phyloP scores from a whole-genome alignment of 257 asterid species.

The Solanum corneliomulleri region DNA sequence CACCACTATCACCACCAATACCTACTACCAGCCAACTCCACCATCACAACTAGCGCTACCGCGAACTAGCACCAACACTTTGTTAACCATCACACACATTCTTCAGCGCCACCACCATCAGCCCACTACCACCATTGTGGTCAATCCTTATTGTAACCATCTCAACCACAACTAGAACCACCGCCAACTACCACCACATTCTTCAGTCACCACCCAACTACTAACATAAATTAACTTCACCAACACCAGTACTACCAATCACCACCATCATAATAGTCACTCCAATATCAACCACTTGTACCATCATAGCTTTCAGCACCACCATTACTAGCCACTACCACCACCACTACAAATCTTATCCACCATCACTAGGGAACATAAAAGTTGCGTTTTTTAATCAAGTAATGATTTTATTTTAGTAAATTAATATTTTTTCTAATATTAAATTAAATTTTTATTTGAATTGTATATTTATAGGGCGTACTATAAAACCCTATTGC shows the following conservation, averaged over 20 bases:
- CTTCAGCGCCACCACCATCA: not conserved
- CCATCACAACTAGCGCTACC: not conserved
- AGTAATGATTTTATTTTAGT: not conserved
- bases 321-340: not conserved
- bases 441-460: too few species aligned
- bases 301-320: not conserved
- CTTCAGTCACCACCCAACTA: not conserved
- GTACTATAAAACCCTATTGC: not conserved
- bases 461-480: not conserved
- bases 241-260: not conserved
- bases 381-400: not conserved
- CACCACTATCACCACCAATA: not conserved
- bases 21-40: not conserved
- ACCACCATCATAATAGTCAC: not conserved
- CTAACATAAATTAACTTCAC: not conserved
- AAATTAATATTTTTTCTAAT: not conserved
- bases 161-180: not conserved
- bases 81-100: not conserved
- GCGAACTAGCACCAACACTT: not conserved
- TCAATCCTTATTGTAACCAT: not conserved
- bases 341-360: not conserved
- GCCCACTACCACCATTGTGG: not conserved
- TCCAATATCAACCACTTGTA: not conserved
- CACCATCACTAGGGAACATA: not conserved
- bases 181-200: not conserved